phyloP scores from a whole-genome alignment of 805 yeast genomes.

The Huiozyma sinensis region DNA sequence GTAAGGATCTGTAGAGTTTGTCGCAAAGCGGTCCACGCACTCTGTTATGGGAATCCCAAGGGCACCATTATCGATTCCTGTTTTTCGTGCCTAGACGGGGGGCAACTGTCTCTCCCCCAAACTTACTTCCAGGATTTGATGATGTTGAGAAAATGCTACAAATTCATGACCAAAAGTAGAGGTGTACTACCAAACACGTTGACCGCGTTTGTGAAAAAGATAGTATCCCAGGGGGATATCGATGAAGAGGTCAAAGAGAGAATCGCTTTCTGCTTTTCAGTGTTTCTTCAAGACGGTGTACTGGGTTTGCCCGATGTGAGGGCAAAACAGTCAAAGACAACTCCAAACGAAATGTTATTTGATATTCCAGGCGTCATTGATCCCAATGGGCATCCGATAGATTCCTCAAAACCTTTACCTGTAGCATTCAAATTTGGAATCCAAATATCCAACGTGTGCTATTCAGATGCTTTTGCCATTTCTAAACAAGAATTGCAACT shows the following conservation, averaged over 20 bases:
- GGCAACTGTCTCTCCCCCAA: constrained; percentile 7
- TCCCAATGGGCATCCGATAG: constrained; percentile 7
- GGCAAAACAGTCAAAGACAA: constrained; percentile 1
- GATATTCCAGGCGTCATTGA: constrained; percentile 16
- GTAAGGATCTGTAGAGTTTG: constrained; percentile 26
- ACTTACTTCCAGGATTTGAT: constrained; percentile 17
- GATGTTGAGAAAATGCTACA: constrained; percentile 29
- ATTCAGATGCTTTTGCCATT: constrained; percentile 11
- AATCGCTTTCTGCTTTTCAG: constrained; percentile 9
- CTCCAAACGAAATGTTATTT: constrained; percentile 3
- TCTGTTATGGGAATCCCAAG: constrained; percentile 27
- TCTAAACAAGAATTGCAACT: constrained; percentile 11
- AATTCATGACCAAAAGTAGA: constrained; percentile 15
- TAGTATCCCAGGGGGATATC: constrained; percentile 9
- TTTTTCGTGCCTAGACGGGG: constrained; percentile 18
- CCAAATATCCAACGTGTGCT: constrained; percentile 13
- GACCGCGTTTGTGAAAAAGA: constrained; percentile 7
- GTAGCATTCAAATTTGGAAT: constrained; percentile 14
- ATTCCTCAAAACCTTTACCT: constrained; percentile 5
- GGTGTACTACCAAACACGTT: constrained; percentile 13
- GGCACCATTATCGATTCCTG: constrained; percentile 12
- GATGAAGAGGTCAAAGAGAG: constrained; percentile 7
- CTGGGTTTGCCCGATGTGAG: constrained; percentile 1
- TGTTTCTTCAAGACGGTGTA: constrained; percentile 12
- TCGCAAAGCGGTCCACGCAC: constrained; percentile 23